Conservation (phyloP, 2,329 filamentous ascomycete species). For the Sporothrix pseudoabietina region DNA sequence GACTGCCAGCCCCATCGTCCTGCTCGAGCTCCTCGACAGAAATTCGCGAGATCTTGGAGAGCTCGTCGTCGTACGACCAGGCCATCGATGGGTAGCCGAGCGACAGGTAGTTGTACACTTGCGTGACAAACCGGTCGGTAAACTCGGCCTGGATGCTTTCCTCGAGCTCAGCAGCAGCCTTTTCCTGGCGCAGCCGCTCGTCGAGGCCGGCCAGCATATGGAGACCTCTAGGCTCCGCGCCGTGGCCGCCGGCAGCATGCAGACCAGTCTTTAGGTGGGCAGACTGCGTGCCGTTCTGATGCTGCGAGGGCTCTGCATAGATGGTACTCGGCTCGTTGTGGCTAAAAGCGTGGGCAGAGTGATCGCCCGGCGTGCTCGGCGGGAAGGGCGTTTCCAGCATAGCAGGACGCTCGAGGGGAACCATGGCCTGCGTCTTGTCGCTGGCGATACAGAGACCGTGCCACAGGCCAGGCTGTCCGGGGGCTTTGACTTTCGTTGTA, state of each 20-base stretch:
- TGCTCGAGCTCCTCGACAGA: conserved; percentile 67
- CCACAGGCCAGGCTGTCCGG: conserved; percentile 67
- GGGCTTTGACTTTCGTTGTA: not conserved
- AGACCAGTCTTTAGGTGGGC: not conserved
- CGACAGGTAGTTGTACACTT: conserved; percentile 96
- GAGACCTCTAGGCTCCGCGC: not conserved
- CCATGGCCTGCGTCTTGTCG: conserved; percentile 44
- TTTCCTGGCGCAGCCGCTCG: conserved; percentile 54
- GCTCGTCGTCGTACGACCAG: conserved; percentile 78
- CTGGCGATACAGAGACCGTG: conserved; percentile 65
- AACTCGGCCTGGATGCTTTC: conserved; percentile 68
- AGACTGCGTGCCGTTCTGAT: conserved; percentile 26
- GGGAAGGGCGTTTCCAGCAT: conserved; percentile 56
- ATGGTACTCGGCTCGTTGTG: conserved; percentile 39
- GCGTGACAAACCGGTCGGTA: conserved; percentile 81
- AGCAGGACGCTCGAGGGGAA: conserved; percentile 50
- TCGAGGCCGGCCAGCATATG: conserved; percentile 57
- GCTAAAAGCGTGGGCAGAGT: conserved; percentile 47
- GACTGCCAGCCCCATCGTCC: conserved; percentile 59
- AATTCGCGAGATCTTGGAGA: conserved; percentile 77
- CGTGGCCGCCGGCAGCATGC: not conserved
- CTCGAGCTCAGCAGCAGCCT: conserved; percentile 53
- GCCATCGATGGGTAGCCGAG: conserved; percentile 88
- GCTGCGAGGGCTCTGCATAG: conserved; percentile 46
- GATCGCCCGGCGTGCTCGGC: conserved; percentile 47